Conservation (phyloP, 306 rosid species). For the Sicyos baderoa region DNA sequence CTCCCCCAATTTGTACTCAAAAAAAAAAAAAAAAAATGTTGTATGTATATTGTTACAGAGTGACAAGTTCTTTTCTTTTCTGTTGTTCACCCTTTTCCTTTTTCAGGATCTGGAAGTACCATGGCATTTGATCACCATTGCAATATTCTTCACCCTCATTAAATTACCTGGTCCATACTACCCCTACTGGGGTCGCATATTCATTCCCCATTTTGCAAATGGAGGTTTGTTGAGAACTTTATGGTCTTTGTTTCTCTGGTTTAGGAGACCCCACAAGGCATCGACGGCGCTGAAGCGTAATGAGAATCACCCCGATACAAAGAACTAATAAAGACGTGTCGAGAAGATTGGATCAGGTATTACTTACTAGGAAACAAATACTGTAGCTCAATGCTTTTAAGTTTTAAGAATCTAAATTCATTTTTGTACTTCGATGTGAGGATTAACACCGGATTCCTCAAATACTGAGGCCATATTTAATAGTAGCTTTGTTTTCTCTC, state of each 20-base stretch:
- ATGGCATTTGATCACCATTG: conserved; percentile 75
- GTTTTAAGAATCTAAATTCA: too few species aligned
- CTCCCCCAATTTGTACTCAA: too few species aligned
- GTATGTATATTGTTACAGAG: too few species aligned
- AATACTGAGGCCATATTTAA: neutral
- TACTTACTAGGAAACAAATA: neutral
- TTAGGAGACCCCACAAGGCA: conserved; percentile 27
- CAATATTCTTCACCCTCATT: conserved; percentile 64
- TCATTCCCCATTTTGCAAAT: conserved; percentile 74
- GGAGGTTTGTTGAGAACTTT: conserved; percentile 32
- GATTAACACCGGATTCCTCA: too few species aligned
- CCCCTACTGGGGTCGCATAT: conserved; percentile 78
- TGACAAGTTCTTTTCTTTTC: neutral
- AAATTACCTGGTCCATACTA: conserved; percentile 84
- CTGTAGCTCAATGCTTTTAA: too few species aligned
- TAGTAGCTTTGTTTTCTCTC: neutral
- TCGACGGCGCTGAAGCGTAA: conserved; percentile 17
- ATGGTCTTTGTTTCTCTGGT: conserved; percentile 34
- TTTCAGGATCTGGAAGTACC: conserved; percentile 85
- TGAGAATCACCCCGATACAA: conserved; percentile 7
- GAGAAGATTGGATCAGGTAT: conserved; percentile 27
- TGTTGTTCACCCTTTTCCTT: neutral
- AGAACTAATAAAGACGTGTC: conserved; percentile 4
- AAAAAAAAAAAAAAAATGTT: too few species aligned
- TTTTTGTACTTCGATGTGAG: too few species aligned